Evolutionary conservation across 225 moss, liverwort and hornwort genomes (phyloP).

Genomic region (Neckera pumila): DNA sequence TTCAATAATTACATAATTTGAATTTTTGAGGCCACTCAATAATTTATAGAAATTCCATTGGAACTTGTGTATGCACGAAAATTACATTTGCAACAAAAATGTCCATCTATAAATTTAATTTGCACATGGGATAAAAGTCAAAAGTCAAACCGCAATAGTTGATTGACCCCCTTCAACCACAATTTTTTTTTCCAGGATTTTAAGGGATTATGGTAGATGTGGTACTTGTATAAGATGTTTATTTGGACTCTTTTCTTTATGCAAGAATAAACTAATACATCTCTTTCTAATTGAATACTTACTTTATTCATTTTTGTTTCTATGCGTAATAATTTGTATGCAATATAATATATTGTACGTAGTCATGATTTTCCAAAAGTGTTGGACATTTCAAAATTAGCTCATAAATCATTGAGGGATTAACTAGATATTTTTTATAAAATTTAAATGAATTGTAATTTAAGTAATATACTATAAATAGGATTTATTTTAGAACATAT

Average conservation of each 20-base stretch:
- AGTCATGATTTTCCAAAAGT: neutral
- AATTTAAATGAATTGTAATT: neutral
- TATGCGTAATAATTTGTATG: too few species aligned
- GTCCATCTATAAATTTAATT: too few species aligned
- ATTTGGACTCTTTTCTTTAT: neutral
- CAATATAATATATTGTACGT: neutral
- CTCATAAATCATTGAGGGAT: neutral
- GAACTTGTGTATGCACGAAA: accelerated
- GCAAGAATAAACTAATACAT: neutral
- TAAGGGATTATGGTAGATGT: neutral
- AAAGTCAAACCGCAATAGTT: too few species aligned
- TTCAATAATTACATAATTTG: too few species aligned
- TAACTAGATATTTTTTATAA: neutral
- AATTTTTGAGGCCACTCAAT: too few species aligned
- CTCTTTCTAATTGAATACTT: neutral
- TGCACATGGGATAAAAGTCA: too few species aligned
- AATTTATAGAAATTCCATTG: too few species aligned
- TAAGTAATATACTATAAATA: neutral
- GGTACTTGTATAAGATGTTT: neutral
- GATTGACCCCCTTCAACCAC: too few species aligned
- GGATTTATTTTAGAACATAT: too few species aligned
- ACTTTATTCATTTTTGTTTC: too few species aligned
- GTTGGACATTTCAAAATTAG: neutral
- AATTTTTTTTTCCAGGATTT: too few species aligned
- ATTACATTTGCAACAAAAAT: too few species aligned